Conservation (phyloP, 495 filamentous ascomycete genomes). For the Chaetomidium leptoderma region DNA sequence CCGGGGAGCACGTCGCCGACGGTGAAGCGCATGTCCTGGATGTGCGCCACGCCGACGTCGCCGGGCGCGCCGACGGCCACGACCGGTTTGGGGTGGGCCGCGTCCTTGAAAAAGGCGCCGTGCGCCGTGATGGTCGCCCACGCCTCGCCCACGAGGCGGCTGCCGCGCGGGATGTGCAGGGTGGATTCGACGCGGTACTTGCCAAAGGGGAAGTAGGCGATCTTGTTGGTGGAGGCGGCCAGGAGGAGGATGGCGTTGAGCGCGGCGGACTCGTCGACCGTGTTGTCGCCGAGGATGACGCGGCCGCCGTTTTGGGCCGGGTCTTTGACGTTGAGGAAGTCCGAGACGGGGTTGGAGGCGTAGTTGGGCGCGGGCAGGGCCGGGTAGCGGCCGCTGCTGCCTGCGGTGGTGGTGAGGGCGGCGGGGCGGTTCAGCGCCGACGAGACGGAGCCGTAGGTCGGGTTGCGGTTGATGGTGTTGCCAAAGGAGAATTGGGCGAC, state of each 20-base stretch:
- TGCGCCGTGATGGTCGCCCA: conserved; percentile 47
- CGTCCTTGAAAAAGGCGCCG: conserved; percentile 52
- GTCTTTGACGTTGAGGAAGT: conserved; percentile 47
- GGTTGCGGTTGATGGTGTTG: conserved; percentile 58
- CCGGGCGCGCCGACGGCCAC: conserved; percentile 55
- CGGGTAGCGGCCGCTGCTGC: conserved; percentile 36
- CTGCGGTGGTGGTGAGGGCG: conserved; percentile 29
- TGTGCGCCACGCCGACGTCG: conserved; percentile 54
- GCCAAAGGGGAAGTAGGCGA: conserved; percentile 48
- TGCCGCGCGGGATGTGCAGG: conserved; percentile 52
- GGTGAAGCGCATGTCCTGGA: conserved; percentile 54
- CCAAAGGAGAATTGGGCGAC: conserved; percentile 37
- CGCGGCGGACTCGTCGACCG: conserved; percentile 35
- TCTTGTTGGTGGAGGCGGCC: conserved; percentile 35
- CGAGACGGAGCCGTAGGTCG: conserved; percentile 53
- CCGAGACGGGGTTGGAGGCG: conserved; percentile 28
- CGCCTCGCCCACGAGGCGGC: conserved; percentile 46
- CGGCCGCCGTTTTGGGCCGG: conserved; percentile 39
- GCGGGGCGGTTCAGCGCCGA: conserved; percentile 28
- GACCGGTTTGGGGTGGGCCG: conserved; percentile 49
- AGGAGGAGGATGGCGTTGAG: conserved; percentile 39
- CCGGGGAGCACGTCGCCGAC: conserved; percentile 44
- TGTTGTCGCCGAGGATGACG: conserved; percentile 36
- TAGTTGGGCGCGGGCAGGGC: conserved; percentile 38
- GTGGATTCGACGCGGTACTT: conserved; percentile 48